Evolutionary conservation across 345 rosid genomes (phyloP).

Genomic region (Kandelia obovata): DNA sequence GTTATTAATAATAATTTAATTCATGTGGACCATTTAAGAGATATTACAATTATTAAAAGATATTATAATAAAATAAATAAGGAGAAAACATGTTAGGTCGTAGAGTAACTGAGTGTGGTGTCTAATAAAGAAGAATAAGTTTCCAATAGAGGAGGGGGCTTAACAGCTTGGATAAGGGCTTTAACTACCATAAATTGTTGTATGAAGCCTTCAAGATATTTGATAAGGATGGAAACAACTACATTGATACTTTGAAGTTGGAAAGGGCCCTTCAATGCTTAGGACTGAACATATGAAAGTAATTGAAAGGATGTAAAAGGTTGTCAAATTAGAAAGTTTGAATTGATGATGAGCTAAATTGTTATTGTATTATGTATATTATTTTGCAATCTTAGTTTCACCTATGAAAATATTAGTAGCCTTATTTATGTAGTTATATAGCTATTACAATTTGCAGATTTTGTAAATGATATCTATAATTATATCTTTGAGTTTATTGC

Average conservation of each 20-base stretch:
- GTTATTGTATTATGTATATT: neutral
- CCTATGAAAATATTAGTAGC: neutral
- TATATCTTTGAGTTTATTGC: too few relatives aligned
- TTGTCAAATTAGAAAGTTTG: constrained; percentile 29
- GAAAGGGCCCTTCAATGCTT: constrained; percentile 48
- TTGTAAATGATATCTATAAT: too few relatives aligned
- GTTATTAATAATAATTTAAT: too few relatives aligned
- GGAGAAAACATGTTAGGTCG: constrained; percentile 38
- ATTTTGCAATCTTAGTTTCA: neutral
- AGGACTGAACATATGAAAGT: constrained; percentile 38
- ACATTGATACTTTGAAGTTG: constrained; percentile 48
- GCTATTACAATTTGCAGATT: too few relatives aligned
- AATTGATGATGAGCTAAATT: constrained; percentile 35
- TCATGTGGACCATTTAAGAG: too few relatives aligned
- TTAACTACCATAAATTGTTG: constrained; percentile 25
- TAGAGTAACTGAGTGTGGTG: constrained; percentile 44
- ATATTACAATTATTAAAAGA: too few relatives aligned
- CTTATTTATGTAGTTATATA: too few relatives aligned
- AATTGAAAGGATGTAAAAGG: constrained; percentile 44
- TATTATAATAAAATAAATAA: constrained; percentile 25
- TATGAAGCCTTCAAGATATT: constrained; percentile 46
- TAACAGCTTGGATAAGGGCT: constrained; percentile 13
- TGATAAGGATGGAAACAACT: constrained; percentile 50
- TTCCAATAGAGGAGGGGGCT: constrained; percentile 41
- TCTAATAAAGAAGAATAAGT: constrained; percentile 21